Evolutionary conservation across 2,329 filamentous ascomycete species (phyloP), one percentile per base, ranked within the genome.

Genomic region (Grosmannia penicillata): DNA sequence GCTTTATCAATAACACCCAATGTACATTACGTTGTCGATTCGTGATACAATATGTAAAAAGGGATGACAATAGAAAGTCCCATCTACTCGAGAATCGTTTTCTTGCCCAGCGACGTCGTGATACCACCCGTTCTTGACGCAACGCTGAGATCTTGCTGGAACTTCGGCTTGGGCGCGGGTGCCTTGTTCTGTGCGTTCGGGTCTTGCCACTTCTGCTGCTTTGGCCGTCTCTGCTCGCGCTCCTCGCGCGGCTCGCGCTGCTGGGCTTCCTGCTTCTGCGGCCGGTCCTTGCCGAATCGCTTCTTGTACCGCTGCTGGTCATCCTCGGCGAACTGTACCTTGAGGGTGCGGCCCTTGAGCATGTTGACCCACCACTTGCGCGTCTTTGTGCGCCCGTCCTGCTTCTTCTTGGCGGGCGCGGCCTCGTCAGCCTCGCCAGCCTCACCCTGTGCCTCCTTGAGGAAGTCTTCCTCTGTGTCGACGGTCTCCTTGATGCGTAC

Each of bases 311-410:
- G 68, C 25, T 75, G 75, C 49, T 84, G 77, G 42, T 87, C 76
- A 57, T 96, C 91, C 61, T 98, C 91, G 17, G 91, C 91, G 51
- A 89, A 86, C 57, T 98, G 89, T 56, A 91, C 77, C 55, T 89
- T 83, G 48, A 98, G 67, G 45, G 77, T 70, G 23, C 91, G 74
- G 22, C 87, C 86, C 37, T 81, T 66, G 40, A 95, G 70, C 50
- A 77, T 73, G 60, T 93, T 93, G 47, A 95, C 78, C 72, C 85
- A 93, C 70, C 86, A 83, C 57, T 79, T 80, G 47, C 70, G 64
- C 50, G 59, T 74, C 58, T 74, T 75, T 49, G 63, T 70, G 54
- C 68, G 68, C 53, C 61, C 66, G 47, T 64, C 54, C 43, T 40
- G 46, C 41, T 60, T 60, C 39, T 46, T 14, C 47, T 18, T 56